Percentiles rank a stretch among this genome's conserved stretches.
Evolutionary conservation across 768 basidiomycete genomes (phyloP).

Genomic region (Nidula microcarpa): DNA sequence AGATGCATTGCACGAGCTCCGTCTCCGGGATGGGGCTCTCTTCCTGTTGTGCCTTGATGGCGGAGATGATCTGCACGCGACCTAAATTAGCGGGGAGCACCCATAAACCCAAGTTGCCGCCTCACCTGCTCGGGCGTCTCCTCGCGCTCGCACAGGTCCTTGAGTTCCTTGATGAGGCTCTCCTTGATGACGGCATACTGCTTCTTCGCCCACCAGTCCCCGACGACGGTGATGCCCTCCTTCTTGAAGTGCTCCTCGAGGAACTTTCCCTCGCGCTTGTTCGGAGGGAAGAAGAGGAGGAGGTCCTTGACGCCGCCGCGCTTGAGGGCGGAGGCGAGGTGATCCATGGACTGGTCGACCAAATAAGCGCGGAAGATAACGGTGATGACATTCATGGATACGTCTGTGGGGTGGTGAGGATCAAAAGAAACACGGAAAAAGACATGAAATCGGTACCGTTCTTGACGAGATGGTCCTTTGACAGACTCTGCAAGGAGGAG

Average conservation of each 20-base stretch:
- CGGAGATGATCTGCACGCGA: constrained; percentile 60
- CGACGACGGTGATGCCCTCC: constrained; percentile 71
- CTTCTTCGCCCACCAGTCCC: constrained; percentile 94
- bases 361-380: constrained; percentile 82
- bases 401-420: constrained; percentile 42
- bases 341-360: constrained; percentile 82
- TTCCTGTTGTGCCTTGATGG: constrained; percentile 69
- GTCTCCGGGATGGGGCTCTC: constrained; percentile 81
- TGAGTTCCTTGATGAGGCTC: constrained; percentile 63
- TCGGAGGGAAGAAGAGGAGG: constrained; percentile 81
- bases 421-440: not conserved
- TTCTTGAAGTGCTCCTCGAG: constrained; percentile 88
- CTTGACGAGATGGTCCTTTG: constrained; percentile 94
- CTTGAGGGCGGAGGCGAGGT: constrained; percentile 78
- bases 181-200: constrained; percentile 84
- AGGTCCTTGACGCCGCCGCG: constrained; percentile 85
- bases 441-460: constrained; percentile 54
- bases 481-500: constrained; percentile 74
- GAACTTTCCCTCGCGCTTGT: constrained; percentile 68
- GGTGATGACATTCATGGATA: constrained; percentile 73
- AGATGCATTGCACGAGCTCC: constrained; percentile 86
- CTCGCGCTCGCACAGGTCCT: constrained; percentile 65
- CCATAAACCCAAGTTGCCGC: constrained; percentile 12
- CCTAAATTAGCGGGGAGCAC: not conserved
- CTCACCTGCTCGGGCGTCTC: constrained; percentile 66